Evolutionary conservation across 169 alveolate genomes (phyloP).

Genomic region (Cystoisospora suis): DNA sequence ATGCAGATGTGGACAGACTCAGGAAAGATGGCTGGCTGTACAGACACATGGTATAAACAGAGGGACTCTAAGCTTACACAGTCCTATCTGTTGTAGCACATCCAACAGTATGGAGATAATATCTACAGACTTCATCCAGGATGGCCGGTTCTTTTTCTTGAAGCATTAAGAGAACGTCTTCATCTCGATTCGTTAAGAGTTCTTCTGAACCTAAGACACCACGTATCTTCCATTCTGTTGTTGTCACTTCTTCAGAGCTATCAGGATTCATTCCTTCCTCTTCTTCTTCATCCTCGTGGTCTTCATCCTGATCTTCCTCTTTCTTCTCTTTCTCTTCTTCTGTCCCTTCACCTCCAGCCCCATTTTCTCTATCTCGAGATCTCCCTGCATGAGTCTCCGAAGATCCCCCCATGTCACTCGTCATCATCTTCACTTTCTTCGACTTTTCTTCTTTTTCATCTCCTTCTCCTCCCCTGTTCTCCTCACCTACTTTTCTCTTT

Average conservation of each 20-base stretch:
- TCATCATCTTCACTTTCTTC: no score
- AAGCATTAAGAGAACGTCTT: not conserved
- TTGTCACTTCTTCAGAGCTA: not conserved
- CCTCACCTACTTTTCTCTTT: no score
- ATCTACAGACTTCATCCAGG: not conserved
- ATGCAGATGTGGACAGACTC: not conserved
- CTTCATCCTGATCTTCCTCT: not conserved
- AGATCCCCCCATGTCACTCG: no score
- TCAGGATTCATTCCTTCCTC: not conserved
- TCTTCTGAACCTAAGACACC: constrained; percentile 20
- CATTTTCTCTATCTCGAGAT: no score
- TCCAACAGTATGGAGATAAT: constrained; percentile 13
- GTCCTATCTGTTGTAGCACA: constrained; percentile 18
- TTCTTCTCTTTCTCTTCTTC: not conserved
- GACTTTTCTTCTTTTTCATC: no score
- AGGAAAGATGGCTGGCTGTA: not conserved
- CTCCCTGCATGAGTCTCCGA: not conserved
- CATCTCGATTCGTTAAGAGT: not conserved
- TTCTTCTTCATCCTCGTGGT: not conserved
- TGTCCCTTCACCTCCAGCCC: not conserved
- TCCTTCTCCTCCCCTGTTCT: not conserved
- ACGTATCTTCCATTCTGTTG: no score
- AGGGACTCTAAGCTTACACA: not conserved
- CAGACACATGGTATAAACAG: not conserved
- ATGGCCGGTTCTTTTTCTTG: not conserved